Percentiles rank a stretch among this genome's conserved stretches.
These are phyloP conservation scores for Taxawa tesnikishii DNA, from an alignment of 2,329 filamentous ascomycete species.

Conservation along the genomic window DNA sequence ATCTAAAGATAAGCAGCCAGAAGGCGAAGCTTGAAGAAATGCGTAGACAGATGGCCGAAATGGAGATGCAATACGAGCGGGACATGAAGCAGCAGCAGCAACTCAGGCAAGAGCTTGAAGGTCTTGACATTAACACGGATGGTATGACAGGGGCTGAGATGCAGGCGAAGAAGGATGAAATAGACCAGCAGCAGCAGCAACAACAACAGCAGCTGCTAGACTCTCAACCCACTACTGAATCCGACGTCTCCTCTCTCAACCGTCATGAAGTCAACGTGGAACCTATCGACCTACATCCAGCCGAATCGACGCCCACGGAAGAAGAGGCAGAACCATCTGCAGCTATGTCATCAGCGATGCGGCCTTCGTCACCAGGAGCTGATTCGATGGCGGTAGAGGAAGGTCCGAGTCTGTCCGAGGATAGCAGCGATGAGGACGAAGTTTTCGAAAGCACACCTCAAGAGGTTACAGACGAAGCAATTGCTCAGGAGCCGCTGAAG, in stretches of 20 bases:
- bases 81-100: slow-evolving; percentile 22
- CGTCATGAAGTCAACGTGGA: neutral
- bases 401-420: slow-evolving; percentile 7
- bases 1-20: slow-evolving; percentile 10
- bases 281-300: no score
- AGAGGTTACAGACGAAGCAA: no score
- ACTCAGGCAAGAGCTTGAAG: slow-evolving; percentile 28
- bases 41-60: slow-evolving; percentile 25
- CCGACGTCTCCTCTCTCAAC: neutral
- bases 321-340: neutral
- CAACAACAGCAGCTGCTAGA: neutral
- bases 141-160: slow-evolving; percentile 33
- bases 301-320: no score
- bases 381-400: slow-evolving; percentile 1
- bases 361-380: neutral
- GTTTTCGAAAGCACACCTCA: no score
- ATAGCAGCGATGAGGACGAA: slow-evolving; percentile 5
- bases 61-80: slow-evolving; percentile 29
- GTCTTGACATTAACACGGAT: slow-evolving; percentile 34
- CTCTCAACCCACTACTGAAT: neutral
- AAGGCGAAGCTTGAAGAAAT: slow-evolving; percentile 11
- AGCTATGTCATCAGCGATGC: neutral
- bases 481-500: no score
- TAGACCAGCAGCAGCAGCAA: slow-evolving; percentile 14
- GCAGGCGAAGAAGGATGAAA: slow-evolving; percentile 27